Conservation (phyloP, 306 rosid genomes). For the Lablab purpureus region DNA sequence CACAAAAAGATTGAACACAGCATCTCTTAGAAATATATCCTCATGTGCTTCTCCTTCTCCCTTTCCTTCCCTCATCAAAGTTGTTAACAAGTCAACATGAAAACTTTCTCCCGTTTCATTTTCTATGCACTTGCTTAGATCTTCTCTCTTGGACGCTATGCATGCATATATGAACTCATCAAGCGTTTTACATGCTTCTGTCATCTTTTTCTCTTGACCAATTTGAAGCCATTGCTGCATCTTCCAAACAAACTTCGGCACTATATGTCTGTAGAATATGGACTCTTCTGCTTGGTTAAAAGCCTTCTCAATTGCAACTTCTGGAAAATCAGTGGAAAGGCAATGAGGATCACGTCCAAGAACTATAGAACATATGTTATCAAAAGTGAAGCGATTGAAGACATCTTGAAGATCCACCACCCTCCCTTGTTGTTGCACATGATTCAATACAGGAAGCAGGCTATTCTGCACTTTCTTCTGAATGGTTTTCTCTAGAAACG, state of each 20-base stretch:
- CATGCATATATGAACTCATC: slow-evolving; percentile 46
- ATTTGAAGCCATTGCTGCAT: slow-evolving; percentile 51
- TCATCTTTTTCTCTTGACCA: slow-evolving; percentile 52
- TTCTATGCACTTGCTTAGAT: not conserved
- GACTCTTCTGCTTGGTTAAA: slow-evolving; percentile 42
- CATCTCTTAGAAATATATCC: slow-evolving; percentile 58
- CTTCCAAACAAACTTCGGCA: slow-evolving; percentile 54
- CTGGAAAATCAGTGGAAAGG: slow-evolving; percentile 49
- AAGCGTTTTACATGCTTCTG: slow-evolving; percentile 38
- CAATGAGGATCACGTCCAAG: slow-evolving; percentile 56
- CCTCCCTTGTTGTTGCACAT: not conserved
- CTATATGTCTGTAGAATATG: slow-evolving; percentile 40
- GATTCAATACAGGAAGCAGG: slow-evolving; percentile 41
- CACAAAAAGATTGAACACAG: slow-evolving; percentile 41
- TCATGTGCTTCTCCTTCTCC: slow-evolving; percentile 15
- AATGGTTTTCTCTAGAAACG: slow-evolving; percentile 35
- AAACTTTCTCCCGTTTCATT: not conserved
- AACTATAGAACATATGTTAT: slow-evolving; percentile 46
- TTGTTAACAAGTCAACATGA: slow-evolving; percentile 30
- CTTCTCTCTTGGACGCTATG: slow-evolving; percentile 42
- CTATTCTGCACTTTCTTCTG: slow-evolving; percentile 14
- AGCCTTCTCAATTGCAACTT: slow-evolving; percentile 49
- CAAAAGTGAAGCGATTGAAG: slow-evolving; percentile 52
- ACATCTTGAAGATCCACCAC: slow-evolving; percentile 55
- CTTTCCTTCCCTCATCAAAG: slow-evolving; percentile 29